Conservation (phyloP, 192 early-diverging fungal genomes). For the Coemansia sp. region DNA sequence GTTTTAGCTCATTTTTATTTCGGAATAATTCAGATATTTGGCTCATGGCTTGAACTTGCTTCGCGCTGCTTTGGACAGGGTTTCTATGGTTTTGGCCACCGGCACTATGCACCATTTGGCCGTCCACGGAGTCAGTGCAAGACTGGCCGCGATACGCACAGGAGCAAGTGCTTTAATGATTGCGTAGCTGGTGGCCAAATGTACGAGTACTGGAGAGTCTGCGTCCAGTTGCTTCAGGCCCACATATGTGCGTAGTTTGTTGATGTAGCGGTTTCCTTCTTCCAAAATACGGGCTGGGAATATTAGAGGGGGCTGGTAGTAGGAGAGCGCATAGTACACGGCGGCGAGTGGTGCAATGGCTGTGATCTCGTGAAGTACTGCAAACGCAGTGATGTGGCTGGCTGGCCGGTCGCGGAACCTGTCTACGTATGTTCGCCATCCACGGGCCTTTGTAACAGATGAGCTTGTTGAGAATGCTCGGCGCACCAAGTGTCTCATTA, state of each 20-base stretch:
- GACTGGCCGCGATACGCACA: constrained; percentile 27
- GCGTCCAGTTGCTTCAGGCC: constrained; percentile 24
- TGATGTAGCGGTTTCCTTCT: constrained; percentile 62
- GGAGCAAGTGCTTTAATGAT: constrained; percentile 70
- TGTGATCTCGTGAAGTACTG: constrained; percentile 85
- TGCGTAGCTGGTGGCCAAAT: constrained; percentile 79
- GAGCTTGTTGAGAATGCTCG: constrained; percentile 1
- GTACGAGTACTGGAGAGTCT: constrained; percentile 60
- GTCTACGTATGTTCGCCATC: constrained; percentile 31
- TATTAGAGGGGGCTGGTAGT: constrained; percentile 60
- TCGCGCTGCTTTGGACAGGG: not conserved
- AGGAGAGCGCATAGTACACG: constrained; percentile 66
- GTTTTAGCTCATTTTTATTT: constrained; percentile 18
- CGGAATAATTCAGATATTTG: not conserved
- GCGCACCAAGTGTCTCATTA: not conserved
- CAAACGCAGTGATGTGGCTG: constrained; percentile 72
- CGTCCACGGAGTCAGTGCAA: constrained; percentile 37
- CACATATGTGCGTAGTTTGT: constrained; percentile 58
- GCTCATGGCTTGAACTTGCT: not conserved
- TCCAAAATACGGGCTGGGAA: constrained; percentile 65
- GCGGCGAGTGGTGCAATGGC: constrained; percentile 77
- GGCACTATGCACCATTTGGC: constrained; percentile 36
- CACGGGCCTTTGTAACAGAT: not conserved
- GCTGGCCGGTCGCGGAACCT: constrained; percentile 67
- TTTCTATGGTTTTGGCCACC: not conserved